Percentiles rank a stretch among this genome's conserved stretches.
phyloP scores from a whole-genome alignment of 148 eudicot genomes.

The Bassia scoparia region DNA sequence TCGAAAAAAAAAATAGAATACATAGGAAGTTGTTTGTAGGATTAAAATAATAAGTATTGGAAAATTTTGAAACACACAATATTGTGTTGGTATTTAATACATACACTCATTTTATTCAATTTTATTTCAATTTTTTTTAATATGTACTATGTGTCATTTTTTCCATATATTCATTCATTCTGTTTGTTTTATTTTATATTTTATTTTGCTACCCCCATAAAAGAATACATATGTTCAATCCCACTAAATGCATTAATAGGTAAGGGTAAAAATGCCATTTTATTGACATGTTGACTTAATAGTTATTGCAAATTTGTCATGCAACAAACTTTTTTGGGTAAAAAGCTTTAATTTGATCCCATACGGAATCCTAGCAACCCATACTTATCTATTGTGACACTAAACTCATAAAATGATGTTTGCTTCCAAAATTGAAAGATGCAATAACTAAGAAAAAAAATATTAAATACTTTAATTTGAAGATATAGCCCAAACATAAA shows the following conservation, averaged over 20 bases:
- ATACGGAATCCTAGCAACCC: background rate
- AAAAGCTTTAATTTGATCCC: background rate
- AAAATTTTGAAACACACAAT: constrained; percentile 6
- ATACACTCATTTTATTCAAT: background rate
- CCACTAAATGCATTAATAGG: constrained; percentile 15
- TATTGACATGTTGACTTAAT: background rate
- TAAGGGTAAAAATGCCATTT: background rate
- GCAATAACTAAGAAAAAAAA: background rate
- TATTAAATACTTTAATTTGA: too few species aligned
- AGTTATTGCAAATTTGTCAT: constrained; percentile 4
- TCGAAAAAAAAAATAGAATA: too few species aligned
- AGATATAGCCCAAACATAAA: too few species aligned
- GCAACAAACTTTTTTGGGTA: background rate
- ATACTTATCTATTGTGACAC: constrained; percentile 5
- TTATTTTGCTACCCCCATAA: background rate
- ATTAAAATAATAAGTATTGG: background rate
- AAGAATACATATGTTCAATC: background rate
- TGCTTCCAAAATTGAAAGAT: background rate
- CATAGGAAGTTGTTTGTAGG: constrained; percentile 6
- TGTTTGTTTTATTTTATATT: too few species aligned
- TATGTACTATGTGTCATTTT: background rate
- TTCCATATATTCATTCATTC: background rate
- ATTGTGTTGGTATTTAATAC: constrained; percentile 9
- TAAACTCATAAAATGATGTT: background rate
- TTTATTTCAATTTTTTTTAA: background rate